Evolutionary conservation across 176 grass and related monocot genomes (phyloP), one percentile per base, ranked within the genome.

Genomic region (Phyllostachys edulis): DNA sequence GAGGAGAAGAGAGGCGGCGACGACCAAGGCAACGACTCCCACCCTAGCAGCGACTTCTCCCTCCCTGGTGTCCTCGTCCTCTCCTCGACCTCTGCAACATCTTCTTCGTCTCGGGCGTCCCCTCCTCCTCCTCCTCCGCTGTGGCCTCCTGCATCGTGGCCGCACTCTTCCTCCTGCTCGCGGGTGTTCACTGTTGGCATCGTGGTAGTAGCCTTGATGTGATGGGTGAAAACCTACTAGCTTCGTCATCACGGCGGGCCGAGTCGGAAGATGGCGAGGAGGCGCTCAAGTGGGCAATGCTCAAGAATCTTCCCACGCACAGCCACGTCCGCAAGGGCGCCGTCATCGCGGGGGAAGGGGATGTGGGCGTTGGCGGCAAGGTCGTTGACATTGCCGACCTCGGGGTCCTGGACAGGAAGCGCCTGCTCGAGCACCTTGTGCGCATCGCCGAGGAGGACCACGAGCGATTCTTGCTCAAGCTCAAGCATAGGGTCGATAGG

Each of bases 391-490:
- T 92, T 44, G 71, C 82, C 6, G 78, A 26, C 8, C 86, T 92
- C 23, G 90, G 87, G 5, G 61, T 89, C 66, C 61, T 82, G 13
- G 73, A 92, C 57, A 75, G 82, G 78, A 85, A 66, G 27, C 71
- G 75, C 27, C 55, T 92, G 74, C 62, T 92, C 11, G 87, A 92
- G 67, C 77, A 83, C 5, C 90, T 92, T 1, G 87, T 92, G 6
- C 83, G 90, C 7, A 79, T 89, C 62, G 90, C 87, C 6, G 87
- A 92, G 47, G 90, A 92, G 60, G 90, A 92, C 75, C 88, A 92
- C 63, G 90, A 92, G 83, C 75, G 65, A 9, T 92, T 92, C 90
- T 75, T 92, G 83, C 78, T 80, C 56, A 92, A 80, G 78, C 81
- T 89, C 49, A 92, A 42, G 52, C 56, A 89, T 27, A 76, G 90